phyloP scores from a whole-genome alignment of 257 asterid genomes.

The Nicotiana tomentosiformis region DNA sequence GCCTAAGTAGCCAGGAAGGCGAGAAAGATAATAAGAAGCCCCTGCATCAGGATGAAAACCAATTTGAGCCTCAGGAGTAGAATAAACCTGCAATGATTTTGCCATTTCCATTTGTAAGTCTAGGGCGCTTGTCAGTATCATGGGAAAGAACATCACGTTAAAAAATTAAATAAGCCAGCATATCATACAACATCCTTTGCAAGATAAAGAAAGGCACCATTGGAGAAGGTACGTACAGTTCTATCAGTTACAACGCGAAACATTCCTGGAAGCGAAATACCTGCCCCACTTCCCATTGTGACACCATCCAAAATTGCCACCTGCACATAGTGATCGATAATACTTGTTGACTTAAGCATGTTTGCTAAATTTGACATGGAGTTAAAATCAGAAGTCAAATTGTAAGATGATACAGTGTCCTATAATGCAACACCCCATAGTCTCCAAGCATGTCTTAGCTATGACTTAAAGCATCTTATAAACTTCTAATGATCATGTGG shows the following conservation, averaged over 20 bases:
- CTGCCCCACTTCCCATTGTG: conserved; percentile 95
- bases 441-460: not conserved
- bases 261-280: conserved; percentile 96
- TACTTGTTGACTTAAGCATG: not conserved
- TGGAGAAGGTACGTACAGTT: conserved; percentile 74
- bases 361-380: conserved; percentile 5
- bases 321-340: conserved; percentile 30
- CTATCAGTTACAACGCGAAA: conserved; percentile 88
- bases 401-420: not conserved
- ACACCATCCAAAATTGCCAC: conserved; percentile 94
- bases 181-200: not conserved
- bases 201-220: not conserved
- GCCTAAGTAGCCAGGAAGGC: conserved; percentile 98
- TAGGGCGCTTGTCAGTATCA: not conserved
- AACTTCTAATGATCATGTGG: not conserved
- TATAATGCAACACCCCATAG: not conserved
- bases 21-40: conserved; percentile 94
- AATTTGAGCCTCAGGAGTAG: conserved; percentile 81
- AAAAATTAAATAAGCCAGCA: not conserved
- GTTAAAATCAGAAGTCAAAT: not conserved
- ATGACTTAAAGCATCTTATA: not conserved
- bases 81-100: conserved; percentile 50
- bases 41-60: conserved; percentile 99
- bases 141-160: not conserved
- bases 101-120: conserved; percentile 2